Evolutionary conservation across 1,284 basidiomycete species (phyloP), one percentile per base, ranked within the genome.

Genomic region (Malassezia sympodialis): DNA sequence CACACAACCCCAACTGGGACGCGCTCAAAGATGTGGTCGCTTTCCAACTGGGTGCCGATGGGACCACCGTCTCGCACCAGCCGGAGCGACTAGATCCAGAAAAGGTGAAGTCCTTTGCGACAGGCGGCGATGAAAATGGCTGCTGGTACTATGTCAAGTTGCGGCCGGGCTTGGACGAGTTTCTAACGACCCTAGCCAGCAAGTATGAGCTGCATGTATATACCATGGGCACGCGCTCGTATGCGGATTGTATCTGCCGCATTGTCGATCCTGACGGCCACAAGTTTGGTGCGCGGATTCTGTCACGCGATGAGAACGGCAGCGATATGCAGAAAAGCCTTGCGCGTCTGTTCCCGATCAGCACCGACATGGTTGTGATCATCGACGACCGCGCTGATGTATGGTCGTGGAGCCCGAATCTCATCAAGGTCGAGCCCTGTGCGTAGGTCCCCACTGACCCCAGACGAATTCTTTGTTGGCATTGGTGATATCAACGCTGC

Each of bases 121-220:
- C 46, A 3, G 47, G 47, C 24, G 31, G 47, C 21, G 49, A 55
- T 26, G 60, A 55, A 27, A 30, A 51, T 39, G 87, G 87, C 0
- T 89, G 88, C 67, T 87, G 88, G 82, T 96, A 96, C 77, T 98
- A 93, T 76, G 89, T 96, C 76, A 98, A 98, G 76, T 57, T 54
- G 63, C 91, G 93, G 62, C 93, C 93, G 0, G 89, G 90, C n/a
- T 82, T 90, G 75, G 76, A 80, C 43, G 78, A 82, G 40, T 96
- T 98, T 73, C 79, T 98, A 48, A 76, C 79, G 57, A 78, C 81
- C 42, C 81, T 88, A 62, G 82, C 86, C 41, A 77, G 80, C 53
- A 84, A 86, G 68, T 98, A 94, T 76, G 90, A 98, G 77, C 88
- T 98, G 87, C 93, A 98, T 76, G 90, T 98, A 47, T 98, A 98